These are phyloP conservation scores for Colletotrichum ledebouriae DNA, from an alignment of 2,329 filamentous ascomycete genomes.

Conservation along the genomic window DNA sequence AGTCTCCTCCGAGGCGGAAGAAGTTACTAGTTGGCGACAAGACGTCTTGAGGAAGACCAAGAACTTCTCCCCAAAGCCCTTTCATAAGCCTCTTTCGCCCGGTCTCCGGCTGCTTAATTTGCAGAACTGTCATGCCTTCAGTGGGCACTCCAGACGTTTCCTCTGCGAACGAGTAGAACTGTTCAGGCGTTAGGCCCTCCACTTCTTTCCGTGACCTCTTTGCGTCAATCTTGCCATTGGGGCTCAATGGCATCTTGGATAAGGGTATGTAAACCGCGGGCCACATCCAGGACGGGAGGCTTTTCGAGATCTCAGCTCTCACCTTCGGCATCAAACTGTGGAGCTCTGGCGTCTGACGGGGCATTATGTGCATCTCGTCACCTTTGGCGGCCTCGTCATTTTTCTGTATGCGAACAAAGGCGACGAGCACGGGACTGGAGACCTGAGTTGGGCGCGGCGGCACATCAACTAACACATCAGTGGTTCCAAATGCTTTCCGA, in stretches of 20 bases:
- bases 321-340: constrained; percentile 1
- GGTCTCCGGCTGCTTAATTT: not conserved
- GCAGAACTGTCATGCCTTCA: no score
- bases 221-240: constrained; percentile 26
- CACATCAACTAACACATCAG: constrained; percentile 32
- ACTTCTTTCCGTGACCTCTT: constrained; percentile 26
- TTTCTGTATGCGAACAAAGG: constrained; percentile 25
- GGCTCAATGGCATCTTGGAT: constrained; percentile 15
- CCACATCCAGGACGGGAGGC: constrained; percentile 34
- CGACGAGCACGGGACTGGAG: constrained; percentile 15
- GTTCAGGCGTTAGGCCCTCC: constrained; percentile 3
- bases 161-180: constrained; percentile 29
- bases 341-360: not conserved
- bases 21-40: constrained; percentile 45
- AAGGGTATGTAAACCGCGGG: constrained; percentile 35
- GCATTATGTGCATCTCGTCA: constrained; percentile 1
- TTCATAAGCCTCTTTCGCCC: constrained; percentile 16
- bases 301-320: constrained; percentile 2
- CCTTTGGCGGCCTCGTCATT: not conserved
- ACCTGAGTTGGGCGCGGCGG: constrained; percentile 8
- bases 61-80: constrained; percentile 25
- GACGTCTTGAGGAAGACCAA: constrained; percentile 8
- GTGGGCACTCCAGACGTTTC: not conserved
- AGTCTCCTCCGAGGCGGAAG: constrained; percentile 46
- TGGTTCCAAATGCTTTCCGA: constrained; percentile 20